A percentile compares a stretch with the other conserved stretches of the same genome.
These are phyloP conservation scores for Talaromyces sp. DNA, from an alignment of 2,329 filamentous ascomycete genomes.

Conservation along the genomic window DNA sequence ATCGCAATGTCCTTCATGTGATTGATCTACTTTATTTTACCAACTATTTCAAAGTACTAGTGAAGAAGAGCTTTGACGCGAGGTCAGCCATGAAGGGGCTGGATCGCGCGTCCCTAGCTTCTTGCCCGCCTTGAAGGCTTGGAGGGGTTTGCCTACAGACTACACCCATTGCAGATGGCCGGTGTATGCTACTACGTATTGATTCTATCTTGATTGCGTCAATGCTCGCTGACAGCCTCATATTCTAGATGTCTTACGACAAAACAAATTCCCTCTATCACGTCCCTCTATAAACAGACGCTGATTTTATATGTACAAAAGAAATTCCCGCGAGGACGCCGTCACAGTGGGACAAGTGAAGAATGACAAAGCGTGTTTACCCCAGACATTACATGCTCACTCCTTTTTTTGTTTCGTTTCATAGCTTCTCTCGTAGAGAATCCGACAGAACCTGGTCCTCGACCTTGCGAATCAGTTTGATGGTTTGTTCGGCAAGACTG, in stretches of 20 bases:
- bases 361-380: background rate
- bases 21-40: background rate
- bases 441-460: constrained; percentile 58
- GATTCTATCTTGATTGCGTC: too few relatives aligned
- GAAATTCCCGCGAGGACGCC: background rate
- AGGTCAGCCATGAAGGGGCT: background rate
- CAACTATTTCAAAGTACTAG: background rate
- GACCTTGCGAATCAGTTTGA: constrained; percentile 78
- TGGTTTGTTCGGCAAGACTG: constrained; percentile 92
- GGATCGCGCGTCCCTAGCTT: background rate
- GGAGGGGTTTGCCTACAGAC: background rate
- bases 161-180: background rate
- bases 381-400: background rate
- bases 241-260: background rate
- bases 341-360: background rate
- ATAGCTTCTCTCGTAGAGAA: constrained; percentile 45
- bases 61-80: background rate
- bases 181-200: too few relatives aligned
- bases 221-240: background rate
- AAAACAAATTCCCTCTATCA: background rate
- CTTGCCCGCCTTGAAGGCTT: background rate
- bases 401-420: constrained; percentile 11
- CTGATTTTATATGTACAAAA: background rate
- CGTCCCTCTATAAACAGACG: background rate
- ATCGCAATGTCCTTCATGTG: background rate